Evolutionary conservation across 306 rosid genomes (phyloP).

Genomic region (Prunus mira): DNA sequence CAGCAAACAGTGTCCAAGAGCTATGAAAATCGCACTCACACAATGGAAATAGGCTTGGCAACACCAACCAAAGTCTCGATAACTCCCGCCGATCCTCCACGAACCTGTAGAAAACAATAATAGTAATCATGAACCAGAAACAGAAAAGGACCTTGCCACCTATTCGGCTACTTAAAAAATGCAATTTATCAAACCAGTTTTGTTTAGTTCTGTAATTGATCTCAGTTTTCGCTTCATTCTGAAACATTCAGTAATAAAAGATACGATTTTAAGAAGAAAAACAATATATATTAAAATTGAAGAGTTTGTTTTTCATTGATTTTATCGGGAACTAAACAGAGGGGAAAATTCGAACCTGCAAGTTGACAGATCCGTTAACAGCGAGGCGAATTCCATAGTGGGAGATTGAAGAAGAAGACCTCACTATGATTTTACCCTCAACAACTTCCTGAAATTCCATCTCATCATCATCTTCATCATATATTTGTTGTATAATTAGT

Average conservation of each 20-base stretch:
- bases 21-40: conserved; percentile 47
- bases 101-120: conserved; percentile 50
- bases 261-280: not conserved
- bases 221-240: not conserved
- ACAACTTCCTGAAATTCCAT: conserved; percentile 61
- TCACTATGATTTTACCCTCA: conserved; percentile 64
- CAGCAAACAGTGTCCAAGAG: not conserved
- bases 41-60: conserved; percentile 65
- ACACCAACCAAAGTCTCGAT: conserved; percentile 80
- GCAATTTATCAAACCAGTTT: not conserved
- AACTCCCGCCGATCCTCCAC: conserved; percentile 90
- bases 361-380: conserved; percentile 71
- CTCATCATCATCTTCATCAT: not conserved
- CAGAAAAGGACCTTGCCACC: not conserved
- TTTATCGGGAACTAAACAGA: conserved; percentile 18
- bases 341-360: conserved; percentile 53
- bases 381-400: conserved; percentile 73
- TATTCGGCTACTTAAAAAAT: too few species aligned
- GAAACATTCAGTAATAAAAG: not conserved
- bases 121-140: not conserved
- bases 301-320: not conserved
- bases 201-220: not conserved
- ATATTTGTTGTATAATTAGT: not conserved
- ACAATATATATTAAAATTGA: too few species aligned
- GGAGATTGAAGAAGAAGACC: conserved; percentile 61